Percentiles rank a stretch among this genome's conserved stretches.
These are phyloP conservation scores for Wilcoxina mikolae DNA, from an alignment of 495 filamentous ascomycete species.

Conservation along the genomic window DNA sequence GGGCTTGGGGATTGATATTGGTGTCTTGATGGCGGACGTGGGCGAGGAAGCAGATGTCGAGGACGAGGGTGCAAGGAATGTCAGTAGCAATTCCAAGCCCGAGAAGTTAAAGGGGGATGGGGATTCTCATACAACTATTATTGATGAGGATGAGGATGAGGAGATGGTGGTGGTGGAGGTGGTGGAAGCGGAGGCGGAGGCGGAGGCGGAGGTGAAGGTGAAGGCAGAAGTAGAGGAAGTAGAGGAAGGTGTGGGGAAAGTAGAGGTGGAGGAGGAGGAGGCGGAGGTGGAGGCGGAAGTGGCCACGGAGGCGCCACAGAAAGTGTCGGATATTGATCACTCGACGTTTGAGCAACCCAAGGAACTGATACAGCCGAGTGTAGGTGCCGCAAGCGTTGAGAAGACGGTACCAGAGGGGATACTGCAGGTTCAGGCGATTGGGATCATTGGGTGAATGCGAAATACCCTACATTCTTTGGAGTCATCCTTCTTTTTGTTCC, in stretches of 20 bases:
- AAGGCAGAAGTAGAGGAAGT: not conserved
- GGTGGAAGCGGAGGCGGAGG: not conserved
- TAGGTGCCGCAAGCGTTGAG: not conserved
- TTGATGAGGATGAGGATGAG: too few species aligned
- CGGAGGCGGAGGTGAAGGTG: not conserved
- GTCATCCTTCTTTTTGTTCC: too few species aligned
- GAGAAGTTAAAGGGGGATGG: not conserved
- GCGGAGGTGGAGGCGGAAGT: not conserved
- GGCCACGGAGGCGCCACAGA: not conserved
- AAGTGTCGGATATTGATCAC: not conserved
- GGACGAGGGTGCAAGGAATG: slow-evolving; percentile 14
- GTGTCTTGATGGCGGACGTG: slow-evolving; percentile 9
- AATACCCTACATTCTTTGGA: too few species aligned
- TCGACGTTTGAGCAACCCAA: not conserved
- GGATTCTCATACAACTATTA: not conserved
- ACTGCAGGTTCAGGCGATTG: not conserved
- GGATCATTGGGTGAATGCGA: not conserved
- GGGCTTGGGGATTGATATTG: slow-evolving; percentile 14
- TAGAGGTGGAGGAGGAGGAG: not conserved
- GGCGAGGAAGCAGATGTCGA: slow-evolving; percentile 12
- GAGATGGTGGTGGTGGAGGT: not conserved
- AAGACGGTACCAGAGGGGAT: not conserved
- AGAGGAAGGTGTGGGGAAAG: not conserved
- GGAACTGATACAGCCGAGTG: not conserved
- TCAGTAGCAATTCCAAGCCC: not conserved